These are phyloP conservation scores for Neodidymelliopsis sp. DNA, from an alignment of 2,329 filamentous ascomycete species.

Conservation along the genomic window DNA sequence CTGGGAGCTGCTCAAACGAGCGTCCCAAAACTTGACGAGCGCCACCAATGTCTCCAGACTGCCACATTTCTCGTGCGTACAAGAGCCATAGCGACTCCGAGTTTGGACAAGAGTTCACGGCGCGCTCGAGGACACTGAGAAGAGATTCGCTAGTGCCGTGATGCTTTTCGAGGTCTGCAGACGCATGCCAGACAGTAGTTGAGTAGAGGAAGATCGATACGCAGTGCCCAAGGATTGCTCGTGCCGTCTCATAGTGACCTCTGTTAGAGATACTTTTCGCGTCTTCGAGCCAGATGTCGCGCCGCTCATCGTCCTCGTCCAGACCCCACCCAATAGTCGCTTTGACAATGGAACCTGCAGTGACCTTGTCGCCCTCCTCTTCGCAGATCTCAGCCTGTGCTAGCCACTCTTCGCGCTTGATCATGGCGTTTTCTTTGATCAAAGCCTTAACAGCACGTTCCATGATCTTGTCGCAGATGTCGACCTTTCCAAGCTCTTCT, in stretches of 20 bases:
- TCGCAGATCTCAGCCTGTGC: conserved; percentile 93
- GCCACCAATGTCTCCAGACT: conserved; percentile 84
- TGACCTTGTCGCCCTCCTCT: conserved; percentile 84
- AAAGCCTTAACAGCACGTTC: conserved; percentile 89
- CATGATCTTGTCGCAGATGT: conserved; percentile 85
- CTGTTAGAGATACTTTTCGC: conserved; percentile 81
- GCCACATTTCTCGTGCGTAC: conserved; percentile 93
- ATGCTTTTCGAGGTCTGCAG: conserved; percentile 88
- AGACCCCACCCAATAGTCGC: conserved; percentile 93
- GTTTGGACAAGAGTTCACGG: conserved; percentile 90
- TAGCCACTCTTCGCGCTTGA: conserved; percentile 97
- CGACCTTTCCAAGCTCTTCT: conserved; percentile 82
- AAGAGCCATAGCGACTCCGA: conserved; percentile 95
- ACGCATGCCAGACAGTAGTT: conserved; percentile 87
- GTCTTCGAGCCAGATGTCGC: conserved; percentile 95
- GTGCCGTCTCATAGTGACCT: conserved; percentile 86
- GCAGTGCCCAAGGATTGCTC: conserved; percentile 92
- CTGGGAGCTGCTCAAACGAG: conserved; percentile 93
- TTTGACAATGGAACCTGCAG: conserved; percentile 86
- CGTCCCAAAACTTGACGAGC: conserved; percentile 84
- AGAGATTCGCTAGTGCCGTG: conserved; percentile 85
- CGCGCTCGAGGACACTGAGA: conserved; percentile 87
- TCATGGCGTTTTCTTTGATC: conserved; percentile 92
- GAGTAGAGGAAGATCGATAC: conserved; percentile 89
- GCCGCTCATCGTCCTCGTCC: conserved; percentile 95